These are phyloP conservation scores for Veloboletus limbatus DNA, from an alignment of 1,284 basidiomycete genomes.

Conservation along the genomic window DNA sequence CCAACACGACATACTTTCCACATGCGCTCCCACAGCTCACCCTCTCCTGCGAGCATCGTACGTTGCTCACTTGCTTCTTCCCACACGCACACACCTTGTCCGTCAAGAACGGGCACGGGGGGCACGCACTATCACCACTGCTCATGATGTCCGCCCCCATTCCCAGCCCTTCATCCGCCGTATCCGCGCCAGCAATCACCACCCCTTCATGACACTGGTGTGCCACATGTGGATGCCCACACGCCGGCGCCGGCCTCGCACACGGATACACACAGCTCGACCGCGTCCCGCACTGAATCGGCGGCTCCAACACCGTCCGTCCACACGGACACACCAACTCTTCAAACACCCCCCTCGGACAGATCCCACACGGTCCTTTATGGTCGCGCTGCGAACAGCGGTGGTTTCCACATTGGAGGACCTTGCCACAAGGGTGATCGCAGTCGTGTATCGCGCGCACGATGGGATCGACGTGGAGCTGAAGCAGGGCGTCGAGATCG, in stretches of 20 bases:
- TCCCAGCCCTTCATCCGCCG: slow-evolving; percentile 22
- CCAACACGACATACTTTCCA: slow-evolving; percentile 49
- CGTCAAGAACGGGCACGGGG: slow-evolving; percentile 80
- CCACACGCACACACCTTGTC: slow-evolving; percentile 83
- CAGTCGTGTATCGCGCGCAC: slow-evolving; percentile 74
- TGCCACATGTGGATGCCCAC: slow-evolving; percentile 75
- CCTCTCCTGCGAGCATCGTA: slow-evolving; percentile 77
- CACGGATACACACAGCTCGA: slow-evolving; percentile 81
- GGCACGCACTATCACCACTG: slow-evolving; percentile 54
- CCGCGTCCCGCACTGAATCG: slow-evolving; percentile 74
- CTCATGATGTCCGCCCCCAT: not conserved
- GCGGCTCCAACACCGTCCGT: slow-evolving; percentile 65
- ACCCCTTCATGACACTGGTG: slow-evolving; percentile 75
- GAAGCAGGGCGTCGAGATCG: slow-evolving; percentile 21
- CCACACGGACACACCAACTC: slow-evolving; percentile 86
- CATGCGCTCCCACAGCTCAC: slow-evolving; percentile 82
- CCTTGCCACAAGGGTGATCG: slow-evolving; percentile 72
- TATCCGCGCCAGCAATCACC: slow-evolving; percentile 27
- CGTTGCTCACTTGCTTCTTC: slow-evolving; percentile 70
- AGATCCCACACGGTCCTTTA: slow-evolving; percentile 74
- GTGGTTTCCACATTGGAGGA: slow-evolving; percentile 74
- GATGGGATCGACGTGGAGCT: slow-evolving; percentile 43
- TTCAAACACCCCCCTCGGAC: slow-evolving; percentile 84
- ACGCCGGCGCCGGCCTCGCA: slow-evolving; percentile 63
- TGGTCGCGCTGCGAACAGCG: slow-evolving; percentile 78